Conservation (phyloP, 805 yeast genomes). For the Scheffersomyces stipitis region DNA sequence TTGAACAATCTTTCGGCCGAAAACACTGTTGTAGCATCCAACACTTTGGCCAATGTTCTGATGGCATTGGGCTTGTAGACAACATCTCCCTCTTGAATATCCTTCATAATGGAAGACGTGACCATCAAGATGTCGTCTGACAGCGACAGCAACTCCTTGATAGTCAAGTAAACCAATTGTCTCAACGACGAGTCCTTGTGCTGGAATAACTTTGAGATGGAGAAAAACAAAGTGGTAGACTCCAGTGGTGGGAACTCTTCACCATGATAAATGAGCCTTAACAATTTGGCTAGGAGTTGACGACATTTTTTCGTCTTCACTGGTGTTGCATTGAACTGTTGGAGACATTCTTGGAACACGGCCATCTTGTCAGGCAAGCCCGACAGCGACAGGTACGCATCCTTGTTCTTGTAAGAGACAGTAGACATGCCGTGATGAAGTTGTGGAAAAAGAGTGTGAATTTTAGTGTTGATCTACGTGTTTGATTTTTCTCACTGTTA, state of each 20-base stretch:
- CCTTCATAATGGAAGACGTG: slow-evolving; percentile 97
- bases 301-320: slow-evolving; percentile 88
- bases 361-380: slow-evolving; percentile 91
- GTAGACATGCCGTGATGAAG: no score
- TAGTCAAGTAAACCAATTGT: slow-evolving; percentile 90
- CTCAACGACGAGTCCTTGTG: slow-evolving; percentile 85
- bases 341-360: slow-evolving; percentile 91
- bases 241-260: slow-evolving; percentile 85
- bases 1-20: slow-evolving; percentile 91
- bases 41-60: slow-evolving; percentile 83
- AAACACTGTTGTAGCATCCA: slow-evolving; percentile 88
- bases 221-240: slow-evolving; percentile 89
- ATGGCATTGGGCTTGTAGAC: slow-evolving; percentile 93
- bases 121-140: slow-evolving; percentile 96
- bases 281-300: slow-evolving; percentile 71
- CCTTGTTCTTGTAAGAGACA: slow-evolving; percentile 78
- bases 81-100: slow-evolving; percentile 85
- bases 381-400: slow-evolving; percentile 51
- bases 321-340: slow-evolving; percentile 89
- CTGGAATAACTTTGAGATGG: slow-evolving; percentile 92
- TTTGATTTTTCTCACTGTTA: no score
- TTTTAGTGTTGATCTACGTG: no score
- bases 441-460: no score
- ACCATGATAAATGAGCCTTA: slow-evolving; percentile 81
- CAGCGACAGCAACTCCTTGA: slow-evolving; percentile 81